Base-by-base conservation (phyloP, 164 flowering plant genomes). In the Hamamelis virginiana region DNA sequence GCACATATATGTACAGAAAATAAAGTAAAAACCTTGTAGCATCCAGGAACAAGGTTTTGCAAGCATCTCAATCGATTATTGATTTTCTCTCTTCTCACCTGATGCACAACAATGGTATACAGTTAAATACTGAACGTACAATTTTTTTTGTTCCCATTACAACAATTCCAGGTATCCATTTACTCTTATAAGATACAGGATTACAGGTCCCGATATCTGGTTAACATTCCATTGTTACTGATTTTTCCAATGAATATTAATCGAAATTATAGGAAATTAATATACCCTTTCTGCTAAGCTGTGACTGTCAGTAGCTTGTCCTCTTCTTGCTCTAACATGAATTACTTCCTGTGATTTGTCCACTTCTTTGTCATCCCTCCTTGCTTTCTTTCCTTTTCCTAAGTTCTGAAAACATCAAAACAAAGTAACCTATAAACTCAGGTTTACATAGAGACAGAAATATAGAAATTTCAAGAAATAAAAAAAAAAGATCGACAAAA, bases 11-110 rank as follows among this genome's bases (percentile, higher is more conserved):
- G 23, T 4, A 16, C 26, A 0, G 5, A n/a, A 3, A 21, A 14
- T 6, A 11, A 28, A n/a, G 26, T 3, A 11, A 8, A 1, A 70
- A 81, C 84, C 84, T 78, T 74, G 68, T 76, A 55, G 64, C 84
- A 81, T 16, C 81, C 84, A 19, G 84, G 82, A 41, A 81, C 81
- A 58, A 81, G 62, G 59, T 76, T 75, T 56, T 76, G 76, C 63
- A 80, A 68, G 69, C 74, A 75, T 68, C 59, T 70, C 69, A 80
- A 60, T 46, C 64, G 69, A 27, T 65, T 43, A 64, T 72, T 80
- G 59, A 80, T 80, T 59, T 80, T 80, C 60, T 70, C 77, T 62
- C 83, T 75, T 61, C 83, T 72, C 12, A 75, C 81, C 83, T 80
- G 74, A 28, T 26, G 5, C 28, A 70, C 8, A 48, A 25, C 61